Conservation (phyloP, 345 rosid species). For the Salix dunnii region DNA sequence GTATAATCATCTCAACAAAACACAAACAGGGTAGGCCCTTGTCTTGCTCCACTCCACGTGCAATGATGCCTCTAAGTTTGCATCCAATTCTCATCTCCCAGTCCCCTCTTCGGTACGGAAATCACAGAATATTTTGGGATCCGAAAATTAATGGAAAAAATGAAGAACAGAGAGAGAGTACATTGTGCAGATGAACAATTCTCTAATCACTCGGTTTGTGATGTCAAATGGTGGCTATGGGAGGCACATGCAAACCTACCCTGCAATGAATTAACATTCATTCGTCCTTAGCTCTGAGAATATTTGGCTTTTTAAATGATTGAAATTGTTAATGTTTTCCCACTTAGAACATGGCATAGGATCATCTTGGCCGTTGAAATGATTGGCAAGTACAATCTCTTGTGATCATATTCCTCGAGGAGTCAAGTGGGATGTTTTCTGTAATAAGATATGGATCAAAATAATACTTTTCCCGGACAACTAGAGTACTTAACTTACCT, state of each 20-base stretch:
- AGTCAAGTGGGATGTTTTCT: too few species aligned
- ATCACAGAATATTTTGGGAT: background rate
- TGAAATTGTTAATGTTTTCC: background rate
- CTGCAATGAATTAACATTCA: background rate
- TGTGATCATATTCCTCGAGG: too few species aligned
- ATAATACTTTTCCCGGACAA: background rate
- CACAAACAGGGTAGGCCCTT: conserved; percentile 15
- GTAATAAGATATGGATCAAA: too few species aligned
- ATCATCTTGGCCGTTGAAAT: background rate
- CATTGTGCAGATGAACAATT: too few species aligned
- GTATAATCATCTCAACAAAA: background rate
- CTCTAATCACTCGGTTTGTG: too few species aligned
- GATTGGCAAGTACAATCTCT: background rate
- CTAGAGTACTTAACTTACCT: background rate
- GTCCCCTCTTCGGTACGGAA: conserved; percentile 12
- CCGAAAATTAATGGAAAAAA: background rate
- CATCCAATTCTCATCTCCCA: too few species aligned
- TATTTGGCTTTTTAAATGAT: background rate
- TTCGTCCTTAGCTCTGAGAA: background rate
- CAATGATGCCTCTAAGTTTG: conserved; percentile 23
- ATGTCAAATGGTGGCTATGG: background rate
- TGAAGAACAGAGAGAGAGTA: background rate
- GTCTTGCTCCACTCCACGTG: conserved; percentile 25
- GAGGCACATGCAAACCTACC: background rate
- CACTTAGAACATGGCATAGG: background rate